phyloP scores from a whole-genome alignment of 768 basidiomycete genomes.

The Rhizopogon rudus region DNA sequence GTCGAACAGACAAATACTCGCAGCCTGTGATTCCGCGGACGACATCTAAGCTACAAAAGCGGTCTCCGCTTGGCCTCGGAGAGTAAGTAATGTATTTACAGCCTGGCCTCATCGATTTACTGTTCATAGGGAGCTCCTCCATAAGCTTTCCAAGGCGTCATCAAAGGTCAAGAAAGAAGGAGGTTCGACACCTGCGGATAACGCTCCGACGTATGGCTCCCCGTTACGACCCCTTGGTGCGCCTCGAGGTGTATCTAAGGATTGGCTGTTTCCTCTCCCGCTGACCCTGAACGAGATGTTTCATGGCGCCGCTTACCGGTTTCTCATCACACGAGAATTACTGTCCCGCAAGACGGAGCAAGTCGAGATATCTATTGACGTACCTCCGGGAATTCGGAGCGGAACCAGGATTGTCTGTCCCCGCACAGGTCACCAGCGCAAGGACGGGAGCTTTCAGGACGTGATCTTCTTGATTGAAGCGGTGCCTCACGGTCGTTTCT shows the following conservation, averaged over 20 bases:
- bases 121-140: constrained; percentile 23
- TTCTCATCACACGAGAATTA: constrained; percentile 54
- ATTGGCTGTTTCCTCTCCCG: constrained; percentile 65
- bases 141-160: constrained; percentile 19
- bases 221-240: constrained; percentile 37
- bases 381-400: constrained; percentile 56
- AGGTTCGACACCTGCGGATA: constrained; percentile 8
- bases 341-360: constrained; percentile 44
- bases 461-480: constrained; percentile 65
- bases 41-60: constrained; percentile 17
- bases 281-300: constrained; percentile 61
- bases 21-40: constrained; percentile 26
- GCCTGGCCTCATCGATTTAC: neutral
- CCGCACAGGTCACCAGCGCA: constrained; percentile 62
- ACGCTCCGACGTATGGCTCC: constrained; percentile 25
- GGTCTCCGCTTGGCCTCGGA: constrained; percentile 17
- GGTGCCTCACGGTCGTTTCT: constrained; percentile 51
- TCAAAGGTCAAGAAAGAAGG: constrained; percentile 4
- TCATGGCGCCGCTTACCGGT: constrained; percentile 48
- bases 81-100: constrained; percentile 18
- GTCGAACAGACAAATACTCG: constrained; percentile 10
- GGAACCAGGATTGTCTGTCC: constrained; percentile 59
- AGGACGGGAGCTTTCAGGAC: constrained; percentile 53
- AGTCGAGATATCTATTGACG: constrained; percentile 53
- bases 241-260: constrained; percentile 38